phyloP scores from a whole-genome alignment of 2,329 filamentous ascomycete genomes.

The Monilinia fructigena region DNA sequence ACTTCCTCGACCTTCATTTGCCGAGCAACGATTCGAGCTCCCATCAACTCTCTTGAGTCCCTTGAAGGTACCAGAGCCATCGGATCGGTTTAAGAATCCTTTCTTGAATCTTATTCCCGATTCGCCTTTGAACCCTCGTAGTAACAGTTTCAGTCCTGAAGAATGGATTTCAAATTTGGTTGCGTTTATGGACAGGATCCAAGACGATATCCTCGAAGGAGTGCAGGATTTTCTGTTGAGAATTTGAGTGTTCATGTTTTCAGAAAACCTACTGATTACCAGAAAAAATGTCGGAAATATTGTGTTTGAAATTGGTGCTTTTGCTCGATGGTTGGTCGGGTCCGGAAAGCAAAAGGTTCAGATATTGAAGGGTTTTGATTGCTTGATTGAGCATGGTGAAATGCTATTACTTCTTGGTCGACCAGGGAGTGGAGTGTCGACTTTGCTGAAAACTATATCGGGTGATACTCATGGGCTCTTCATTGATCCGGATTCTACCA shows the following conservation, averaged over 20 bases:
- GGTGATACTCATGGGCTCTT: slow-evolving; percentile 56
- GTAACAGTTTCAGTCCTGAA: slow-evolving; percentile 50
- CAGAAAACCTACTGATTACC: slow-evolving; percentile 67
- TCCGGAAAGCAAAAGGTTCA: slow-evolving; percentile 49
- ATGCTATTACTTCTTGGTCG: slow-evolving; percentile 66
- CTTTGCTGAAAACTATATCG: slow-evolving; percentile 58
- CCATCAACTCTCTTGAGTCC: neutral
- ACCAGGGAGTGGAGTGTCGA: slow-evolving; percentile 60
- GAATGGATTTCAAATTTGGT: slow-evolving; percentile 46
- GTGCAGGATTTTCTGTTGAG: slow-evolving; percentile 63
- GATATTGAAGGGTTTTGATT: slow-evolving; percentile 64
- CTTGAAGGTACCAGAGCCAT: neutral
- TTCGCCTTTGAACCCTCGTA: slow-evolving; percentile 48
- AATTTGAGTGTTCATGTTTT: slow-evolving; percentile 68
- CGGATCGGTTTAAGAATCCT: slow-evolving; percentile 23
- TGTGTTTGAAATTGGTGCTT: slow-evolving; percentile 49
- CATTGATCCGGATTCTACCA: slow-evolving; percentile 49
- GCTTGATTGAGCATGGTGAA: slow-evolving; percentile 61
- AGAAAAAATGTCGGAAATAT: slow-evolving; percentile 64
- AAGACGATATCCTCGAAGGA: slow-evolving; percentile 44
- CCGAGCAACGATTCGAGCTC: slow-evolving; percentile 11
- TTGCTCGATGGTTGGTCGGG: slow-evolving; percentile 50
- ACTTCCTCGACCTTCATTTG: slow-evolving; percentile 8
- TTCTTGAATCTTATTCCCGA: slow-evolving; percentile 21
- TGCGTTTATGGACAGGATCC: slow-evolving; percentile 47